These are phyloP conservation scores for Candida insectorum DNA, from an alignment of 805 yeast genomes.

Conservation along the genomic window DNA sequence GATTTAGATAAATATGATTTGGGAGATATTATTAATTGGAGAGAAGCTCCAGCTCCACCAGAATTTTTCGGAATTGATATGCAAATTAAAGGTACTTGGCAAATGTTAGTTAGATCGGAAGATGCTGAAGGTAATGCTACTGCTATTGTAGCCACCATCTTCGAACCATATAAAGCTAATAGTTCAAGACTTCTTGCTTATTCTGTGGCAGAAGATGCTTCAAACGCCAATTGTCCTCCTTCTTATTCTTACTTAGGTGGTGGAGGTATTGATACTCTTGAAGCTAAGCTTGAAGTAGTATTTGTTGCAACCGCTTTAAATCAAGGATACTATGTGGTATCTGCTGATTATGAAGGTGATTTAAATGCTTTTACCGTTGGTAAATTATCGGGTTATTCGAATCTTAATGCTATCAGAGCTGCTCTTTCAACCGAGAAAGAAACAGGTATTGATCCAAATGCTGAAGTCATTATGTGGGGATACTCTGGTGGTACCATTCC, in stretches of 20 bases:
- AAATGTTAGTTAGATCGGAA: conserved; percentile 15
- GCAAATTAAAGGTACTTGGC: conserved; percentile 20
- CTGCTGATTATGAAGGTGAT: conserved; percentile 33
- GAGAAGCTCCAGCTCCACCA: conserved; percentile 16
- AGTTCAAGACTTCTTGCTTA: conserved; percentile 21
- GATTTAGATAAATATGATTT: conserved; percentile 15
- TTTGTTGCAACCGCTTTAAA: conserved; percentile 16
- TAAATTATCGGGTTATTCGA: conserved; percentile 23
- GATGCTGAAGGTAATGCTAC: conserved; percentile 23
- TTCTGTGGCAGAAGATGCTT: conserved; percentile 25
- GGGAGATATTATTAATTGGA: conserved; percentile 20
- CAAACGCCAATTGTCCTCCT: conserved; percentile 22
- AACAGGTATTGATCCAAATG: conserved; percentile 14
- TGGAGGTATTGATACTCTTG: conserved; percentile 8
- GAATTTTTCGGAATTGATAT: conserved; percentile 15
- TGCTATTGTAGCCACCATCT: conserved; percentile 21
- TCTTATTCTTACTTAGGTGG: conserved; percentile 18
- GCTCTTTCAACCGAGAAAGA: conserved; percentile 12
- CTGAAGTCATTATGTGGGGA: conserved; percentile 23
- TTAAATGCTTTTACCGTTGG: conserved; percentile 27
- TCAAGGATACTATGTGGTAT: conserved; percentile 28
- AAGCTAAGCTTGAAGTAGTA: conserved; percentile 13
- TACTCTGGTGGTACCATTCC: conserved; percentile 34
- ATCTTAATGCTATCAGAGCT: conserved; percentile 29
- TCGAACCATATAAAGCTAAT: conserved; percentile 25